phyloP scores from a whole-genome alignment of 208 protist genomes.

The Acanthamoeba sp. region DNA sequence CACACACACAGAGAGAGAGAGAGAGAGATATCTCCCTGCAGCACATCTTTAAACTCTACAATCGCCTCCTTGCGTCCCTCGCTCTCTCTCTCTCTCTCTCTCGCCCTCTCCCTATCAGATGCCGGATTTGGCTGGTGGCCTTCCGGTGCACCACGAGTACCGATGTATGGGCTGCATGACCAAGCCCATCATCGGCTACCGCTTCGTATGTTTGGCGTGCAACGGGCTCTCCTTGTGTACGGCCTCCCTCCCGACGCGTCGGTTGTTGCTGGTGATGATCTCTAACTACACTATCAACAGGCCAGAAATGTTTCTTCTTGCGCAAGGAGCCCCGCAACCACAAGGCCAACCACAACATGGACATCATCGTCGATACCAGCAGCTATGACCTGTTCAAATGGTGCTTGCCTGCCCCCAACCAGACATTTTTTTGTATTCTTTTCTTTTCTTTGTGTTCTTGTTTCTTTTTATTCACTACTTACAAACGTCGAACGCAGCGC shows the following conservation, averaged over 20 bases:
- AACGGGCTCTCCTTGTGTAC: constrained; percentile 54
- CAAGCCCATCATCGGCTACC: constrained; percentile 73
- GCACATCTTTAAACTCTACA: not conserved
- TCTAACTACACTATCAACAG: not conserved
- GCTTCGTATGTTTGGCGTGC: constrained; percentile 61
- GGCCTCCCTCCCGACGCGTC: not conserved
- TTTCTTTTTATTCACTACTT: not conserved
- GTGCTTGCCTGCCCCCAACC: not conserved
- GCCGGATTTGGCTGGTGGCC: constrained; percentile 54
- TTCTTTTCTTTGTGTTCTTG: not conserved
- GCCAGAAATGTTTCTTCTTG: constrained; percentile 77
- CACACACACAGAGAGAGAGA: too few species aligned
- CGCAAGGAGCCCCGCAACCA: constrained; percentile 71
- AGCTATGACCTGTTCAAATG: constrained; percentile 58
- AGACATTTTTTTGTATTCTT: too few species aligned
- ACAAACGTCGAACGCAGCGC: not conserved
- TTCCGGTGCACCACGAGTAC: constrained; percentile 60
- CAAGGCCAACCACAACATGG: constrained; percentile 73
- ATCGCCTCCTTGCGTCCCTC: not conserved
- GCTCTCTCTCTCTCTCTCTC: not conserved
- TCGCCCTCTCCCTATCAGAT: not conserved
- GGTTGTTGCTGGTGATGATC: not conserved
- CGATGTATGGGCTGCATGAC: constrained; percentile 58
- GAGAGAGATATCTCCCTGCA: too few species aligned
- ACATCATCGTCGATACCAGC: constrained; percentile 59